These are phyloP conservation scores for Lunasporangiospora selenospora DNA, from an alignment of 192 early-diverging fungal species.

Conservation along the genomic window DNA sequence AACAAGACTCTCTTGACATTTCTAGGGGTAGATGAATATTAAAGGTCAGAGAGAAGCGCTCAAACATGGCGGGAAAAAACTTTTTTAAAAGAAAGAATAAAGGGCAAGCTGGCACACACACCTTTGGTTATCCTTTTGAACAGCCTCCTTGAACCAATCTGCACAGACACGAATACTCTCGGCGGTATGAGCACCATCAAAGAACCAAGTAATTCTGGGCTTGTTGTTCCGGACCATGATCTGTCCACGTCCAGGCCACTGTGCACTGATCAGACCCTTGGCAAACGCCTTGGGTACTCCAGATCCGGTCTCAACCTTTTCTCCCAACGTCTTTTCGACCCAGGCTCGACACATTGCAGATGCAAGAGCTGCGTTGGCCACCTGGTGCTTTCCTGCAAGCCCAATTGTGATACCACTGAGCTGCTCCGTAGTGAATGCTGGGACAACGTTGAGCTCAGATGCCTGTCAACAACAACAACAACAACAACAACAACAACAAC, in stretches of 20 bases:
- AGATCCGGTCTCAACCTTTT: slow-evolving; percentile 41
- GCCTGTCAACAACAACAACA: background rate
- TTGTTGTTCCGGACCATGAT: slow-evolving; percentile 56
- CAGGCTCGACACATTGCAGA: slow-evolving; percentile 74
- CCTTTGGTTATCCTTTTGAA: slow-evolving; percentile 5
- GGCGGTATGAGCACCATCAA: slow-evolving; percentile 95
- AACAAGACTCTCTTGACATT: slow-evolving; percentile 67
- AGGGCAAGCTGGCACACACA: background rate
- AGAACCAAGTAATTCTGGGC: slow-evolving; percentile 69
- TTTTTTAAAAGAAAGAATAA: background rate
- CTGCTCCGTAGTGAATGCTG: slow-evolving; percentile 16
- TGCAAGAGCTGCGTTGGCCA: slow-evolving; percentile 84
- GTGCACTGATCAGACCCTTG: slow-evolving; percentile 67
- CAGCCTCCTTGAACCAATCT: slow-evolving; percentile 56
- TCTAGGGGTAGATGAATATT: slow-evolving; percentile 54
- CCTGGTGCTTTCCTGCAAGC: slow-evolving; percentile 85
- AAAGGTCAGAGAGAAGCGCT: background rate
- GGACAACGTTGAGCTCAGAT: slow-evolving; percentile 9
- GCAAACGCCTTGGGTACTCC: slow-evolving; percentile 57
- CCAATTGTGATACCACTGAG: slow-evolving; percentile 57
- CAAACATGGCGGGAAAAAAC: background rate
- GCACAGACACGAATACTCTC: slow-evolving; percentile 80
- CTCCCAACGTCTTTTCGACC: slow-evolving; percentile 50
- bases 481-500: background rate
- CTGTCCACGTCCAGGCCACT: slow-evolving; percentile 94